Evolutionary conservation across 1,284 basidiomycete genomes (phyloP).

Genomic region (Uromyces viciae-fabae): DNA sequence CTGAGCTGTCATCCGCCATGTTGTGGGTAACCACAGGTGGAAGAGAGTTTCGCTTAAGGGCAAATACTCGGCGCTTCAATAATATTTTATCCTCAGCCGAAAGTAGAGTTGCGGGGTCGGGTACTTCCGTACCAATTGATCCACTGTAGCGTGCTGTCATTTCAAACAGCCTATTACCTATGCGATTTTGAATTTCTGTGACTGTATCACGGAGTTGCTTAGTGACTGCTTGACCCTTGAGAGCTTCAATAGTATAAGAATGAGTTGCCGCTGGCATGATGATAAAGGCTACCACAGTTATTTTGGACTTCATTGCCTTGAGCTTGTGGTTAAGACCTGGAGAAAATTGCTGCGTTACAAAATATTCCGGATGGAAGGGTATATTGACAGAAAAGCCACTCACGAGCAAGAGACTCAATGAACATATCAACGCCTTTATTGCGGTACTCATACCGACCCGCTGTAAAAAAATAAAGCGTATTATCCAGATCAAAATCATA

Average conservation of each 20-base stretch:
- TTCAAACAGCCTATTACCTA: constrained; percentile 87
- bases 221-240: constrained; percentile 96
- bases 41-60: constrained; percentile 85
- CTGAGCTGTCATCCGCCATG: constrained; percentile 86
- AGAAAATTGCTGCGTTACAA: background rate
- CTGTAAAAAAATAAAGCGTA: constrained; percentile 96
- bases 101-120: constrained; percentile 71
- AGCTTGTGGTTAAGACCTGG: constrained; percentile 73
- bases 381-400: constrained; percentile 25
- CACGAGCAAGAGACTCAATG: constrained; percentile 79
- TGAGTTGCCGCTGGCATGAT: constrained; percentile 96
- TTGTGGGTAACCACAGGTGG: constrained; percentile 96
- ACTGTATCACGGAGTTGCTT: constrained; percentile 94
- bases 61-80: constrained; percentile 92
- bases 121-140: constrained; percentile 67
- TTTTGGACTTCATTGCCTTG: constrained; percentile 71
- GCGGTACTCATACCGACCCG: constrained; percentile 96
- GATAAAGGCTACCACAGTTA: constrained; percentile 93
- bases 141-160: constrained; percentile 87
- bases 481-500: constrained; percentile 94
- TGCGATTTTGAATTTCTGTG: constrained; percentile 84
- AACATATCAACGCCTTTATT: constrained; percentile 99
- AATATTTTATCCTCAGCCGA: constrained; percentile 91
- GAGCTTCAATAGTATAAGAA: constrained; percentile 93
- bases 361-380: background rate